phyloP scores from a whole-genome alignment of 2,329 filamentous ascomycete species.

The Furcasterigmium sp. region DNA sequence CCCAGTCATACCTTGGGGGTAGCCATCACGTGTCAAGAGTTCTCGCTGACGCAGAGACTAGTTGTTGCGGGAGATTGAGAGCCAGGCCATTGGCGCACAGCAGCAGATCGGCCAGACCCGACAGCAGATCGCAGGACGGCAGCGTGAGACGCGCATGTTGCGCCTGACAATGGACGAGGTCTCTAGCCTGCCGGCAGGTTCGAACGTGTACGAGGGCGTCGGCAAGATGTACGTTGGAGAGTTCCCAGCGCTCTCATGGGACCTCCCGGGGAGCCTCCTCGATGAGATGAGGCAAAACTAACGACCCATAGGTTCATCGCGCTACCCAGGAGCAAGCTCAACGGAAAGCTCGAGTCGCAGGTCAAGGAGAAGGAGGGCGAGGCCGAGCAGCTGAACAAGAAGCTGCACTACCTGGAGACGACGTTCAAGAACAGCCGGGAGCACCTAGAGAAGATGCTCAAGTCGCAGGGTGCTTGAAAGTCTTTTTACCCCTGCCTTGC shows the following conservation, averaged over 20 bases:
- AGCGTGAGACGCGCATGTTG: conserved; percentile 82
- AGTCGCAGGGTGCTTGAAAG: conserved; percentile 11
- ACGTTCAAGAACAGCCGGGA: conserved; percentile 92
- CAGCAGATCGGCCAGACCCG: conserved; percentile 87
- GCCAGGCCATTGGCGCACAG: conserved; percentile 79
- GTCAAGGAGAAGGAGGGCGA: conserved; percentile 71
- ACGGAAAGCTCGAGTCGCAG: conserved; percentile 71
- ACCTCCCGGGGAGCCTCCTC: too few relatives aligned
- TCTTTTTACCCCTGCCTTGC: too few relatives aligned
- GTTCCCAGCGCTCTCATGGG: background rate
- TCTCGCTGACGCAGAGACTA: conserved; percentile 26
- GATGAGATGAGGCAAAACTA: conserved; percentile 1
- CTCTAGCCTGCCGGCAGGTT: conserved; percentile 66
- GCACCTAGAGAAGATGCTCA: conserved; percentile 83
- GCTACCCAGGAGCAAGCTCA: conserved; percentile 66
- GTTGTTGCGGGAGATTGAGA: conserved; percentile 91
- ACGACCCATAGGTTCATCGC: conserved; percentile 70
- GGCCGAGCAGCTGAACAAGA: conserved; percentile 77
- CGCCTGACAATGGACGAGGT: conserved; percentile 85
- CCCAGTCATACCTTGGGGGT: background rate
- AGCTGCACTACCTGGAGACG: conserved; percentile 86
- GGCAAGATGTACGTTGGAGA: conserved; percentile 78
- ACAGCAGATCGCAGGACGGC: conserved; percentile 77
- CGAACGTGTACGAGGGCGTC: conserved; percentile 86
- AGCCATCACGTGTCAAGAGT: too few relatives aligned